These are phyloP conservation scores for Elaeagnus macrophylla DNA, from an alignment of 306 rosid genomes.

Conservation along the genomic window DNA sequence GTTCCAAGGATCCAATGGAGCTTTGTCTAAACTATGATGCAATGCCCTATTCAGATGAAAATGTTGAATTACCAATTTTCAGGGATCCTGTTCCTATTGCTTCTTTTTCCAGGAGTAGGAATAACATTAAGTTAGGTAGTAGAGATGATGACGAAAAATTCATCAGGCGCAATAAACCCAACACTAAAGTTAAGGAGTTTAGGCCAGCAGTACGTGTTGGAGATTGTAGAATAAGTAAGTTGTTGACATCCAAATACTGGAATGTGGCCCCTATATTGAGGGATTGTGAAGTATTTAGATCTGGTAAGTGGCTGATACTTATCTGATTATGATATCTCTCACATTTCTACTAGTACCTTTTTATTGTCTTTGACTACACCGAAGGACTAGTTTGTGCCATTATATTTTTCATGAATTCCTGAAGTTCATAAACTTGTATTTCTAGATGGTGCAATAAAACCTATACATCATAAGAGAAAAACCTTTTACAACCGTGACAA, in stretches of 20 bases:
- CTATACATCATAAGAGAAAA: conserved; percentile 55
- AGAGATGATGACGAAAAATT: conserved; percentile 87
- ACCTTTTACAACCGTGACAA: conserved; percentile 35
- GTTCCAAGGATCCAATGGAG: conserved; percentile 40
- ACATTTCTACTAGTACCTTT: background rate
- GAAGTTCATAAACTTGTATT: conserved; percentile 8
- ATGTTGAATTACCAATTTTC: conserved; percentile 33
- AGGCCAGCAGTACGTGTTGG: conserved; percentile 46
- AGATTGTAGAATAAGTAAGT: conserved; percentile 58
- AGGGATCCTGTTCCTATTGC: conserved; percentile 38
- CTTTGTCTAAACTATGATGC: conserved; percentile 36
- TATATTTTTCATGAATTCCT: background rate
- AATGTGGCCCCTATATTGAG: conserved; percentile 71
- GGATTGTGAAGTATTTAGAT: conserved; percentile 56
- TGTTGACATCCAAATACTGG: conserved; percentile 64
- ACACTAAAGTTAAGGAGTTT: conserved; percentile 49
- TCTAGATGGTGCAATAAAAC: conserved; percentile 39
- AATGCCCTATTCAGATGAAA: conserved; percentile 21
- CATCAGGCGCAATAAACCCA: conserved; percentile 42
- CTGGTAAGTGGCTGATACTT: conserved; percentile 39
- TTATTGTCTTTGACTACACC: background rate
- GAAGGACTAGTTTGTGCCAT: no score
- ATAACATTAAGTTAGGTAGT: conserved; percentile 53
- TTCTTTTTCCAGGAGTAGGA: conserved; percentile 51
- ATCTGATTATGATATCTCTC: conserved; percentile 7